Percentiles rank a stretch among this genome's conserved stretches.
Evolutionary conservation across 73 alveolate genomes (phyloP).

Genomic region (Blepharisma stoltei): DNA sequence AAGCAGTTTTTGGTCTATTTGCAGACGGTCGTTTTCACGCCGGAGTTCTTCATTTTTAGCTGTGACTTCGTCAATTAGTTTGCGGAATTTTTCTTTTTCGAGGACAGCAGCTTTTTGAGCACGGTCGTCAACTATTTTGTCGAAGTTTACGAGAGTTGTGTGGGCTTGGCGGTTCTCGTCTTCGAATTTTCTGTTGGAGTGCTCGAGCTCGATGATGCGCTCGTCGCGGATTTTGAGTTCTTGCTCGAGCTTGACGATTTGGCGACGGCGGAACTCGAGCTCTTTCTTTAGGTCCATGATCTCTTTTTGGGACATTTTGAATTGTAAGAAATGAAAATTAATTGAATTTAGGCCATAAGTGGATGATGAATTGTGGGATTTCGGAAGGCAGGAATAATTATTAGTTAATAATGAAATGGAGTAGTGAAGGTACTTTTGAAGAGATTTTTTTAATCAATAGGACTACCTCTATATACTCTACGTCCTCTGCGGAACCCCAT

Average conservation of each 20-base stretch:
- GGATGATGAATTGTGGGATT: no score
- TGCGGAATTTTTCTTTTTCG: slow-evolving; percentile 50
- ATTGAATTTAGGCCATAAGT: no score
- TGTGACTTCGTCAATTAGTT: slow-evolving; percentile 34
- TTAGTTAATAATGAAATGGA: no score
- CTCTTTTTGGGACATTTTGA: slow-evolving; percentile 15
- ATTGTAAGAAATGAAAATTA: no score
- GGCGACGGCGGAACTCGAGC: slow-evolving; percentile 23
- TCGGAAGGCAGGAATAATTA: no score
- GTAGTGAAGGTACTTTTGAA: no score
- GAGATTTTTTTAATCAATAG: no score
- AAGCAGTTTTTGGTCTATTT: slow-evolving; percentile 48
- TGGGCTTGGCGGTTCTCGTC: slow-evolving; percentile 26
- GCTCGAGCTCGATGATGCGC: slow-evolving; percentile 15
- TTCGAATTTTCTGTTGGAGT: not conserved
- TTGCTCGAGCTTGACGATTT: slow-evolving; percentile 22
- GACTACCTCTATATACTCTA: no score
- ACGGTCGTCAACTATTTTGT: slow-evolving; percentile 37
- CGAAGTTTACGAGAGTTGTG: slow-evolving; percentile 27
- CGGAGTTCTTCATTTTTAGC: slow-evolving; percentile 52
- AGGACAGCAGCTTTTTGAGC: slow-evolving; percentile 47
- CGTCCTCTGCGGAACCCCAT: no score
- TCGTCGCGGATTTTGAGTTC: slow-evolving; percentile 27
- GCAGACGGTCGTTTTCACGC: slow-evolving; percentile 46
- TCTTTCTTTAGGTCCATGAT: slow-evolving; percentile 5